Evolutionary conservation across 2,329 filamentous ascomycete species (phyloP), one percentile per base, ranked within the genome.

Genomic region (Trichoderma cornu-damae): DNA sequence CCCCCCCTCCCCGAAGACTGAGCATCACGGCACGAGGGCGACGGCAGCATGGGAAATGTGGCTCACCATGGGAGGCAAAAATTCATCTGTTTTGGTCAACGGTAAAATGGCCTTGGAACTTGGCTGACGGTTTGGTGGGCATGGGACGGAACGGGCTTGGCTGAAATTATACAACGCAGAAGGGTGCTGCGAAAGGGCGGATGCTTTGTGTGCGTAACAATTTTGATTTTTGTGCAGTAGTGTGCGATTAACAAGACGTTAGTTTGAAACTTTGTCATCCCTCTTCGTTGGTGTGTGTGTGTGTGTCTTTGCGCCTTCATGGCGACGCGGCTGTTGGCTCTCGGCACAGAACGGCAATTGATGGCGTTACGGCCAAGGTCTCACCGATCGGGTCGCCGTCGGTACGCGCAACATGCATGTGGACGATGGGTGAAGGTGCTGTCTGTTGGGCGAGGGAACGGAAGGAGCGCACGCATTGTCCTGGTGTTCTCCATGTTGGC

Each of bases 91-190:
- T 40, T n/a, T 22, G 34, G 28, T 20, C 53, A 56, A 48, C 18
- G 28, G 34, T 34, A 16, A 57, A 52, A 42, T n/a, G 28, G 48
- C 40, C 50, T 48, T 24, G 42, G 49, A 20, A n/a, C 26, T 53
- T 44, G 49, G 34, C 30, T 47, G 42, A 34, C 28, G 37, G 38
- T 51, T 57, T 16, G 55, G 32, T 48, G 53, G 53, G 34, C 20
- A 56, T 51, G 56, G 56, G 35, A 35, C 49, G 49, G 56, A 47
- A 44, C 40, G 49, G 48, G 42, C 56, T 51, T 47, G 48, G 40
- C 18, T 28, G 40, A 43, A 26, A 32, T 40, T 40, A 48, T 40
- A 18, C 22, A 26, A 49, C 43, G 53, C 53, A 44, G 44, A 38
- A 18, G 44, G 44, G 9, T 26, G 35, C 16, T 40, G 28, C 34